Percentiles rank a stretch among this genome's conserved stretches.
Evolutionary conservation across 192 early-diverging fungal species (phyloP).

Genomic region (Rhizoclosmatium sp.): DNA sequence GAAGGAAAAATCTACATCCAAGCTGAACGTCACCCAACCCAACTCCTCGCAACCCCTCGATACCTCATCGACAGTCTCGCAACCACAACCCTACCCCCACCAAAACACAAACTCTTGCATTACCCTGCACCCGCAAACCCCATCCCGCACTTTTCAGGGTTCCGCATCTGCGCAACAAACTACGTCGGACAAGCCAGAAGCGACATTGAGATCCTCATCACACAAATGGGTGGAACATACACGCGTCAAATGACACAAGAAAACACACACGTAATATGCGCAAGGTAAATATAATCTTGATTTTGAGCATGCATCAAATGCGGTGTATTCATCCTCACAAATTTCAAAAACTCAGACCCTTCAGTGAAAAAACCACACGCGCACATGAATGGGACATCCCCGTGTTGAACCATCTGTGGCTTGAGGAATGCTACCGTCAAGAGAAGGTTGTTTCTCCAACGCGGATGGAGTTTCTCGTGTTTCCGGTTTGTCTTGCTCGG

Average conservation of each 20-base stretch:
- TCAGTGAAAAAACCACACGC: constrained; percentile 70
- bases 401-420: constrained; percentile 86
- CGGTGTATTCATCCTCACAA: not conserved
- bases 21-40: not conserved
- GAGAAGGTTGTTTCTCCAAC: constrained; percentile 62
- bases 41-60: constrained; percentile 55
- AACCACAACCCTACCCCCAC: constrained; percentile 47
- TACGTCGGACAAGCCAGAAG: constrained; percentile 72
- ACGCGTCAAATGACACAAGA: constrained; percentile 66
- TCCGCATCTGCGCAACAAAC: constrained; percentile 70
- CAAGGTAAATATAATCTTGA: constrained; percentile 48
- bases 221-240: constrained; percentile 68
- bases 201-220: constrained; percentile 70
- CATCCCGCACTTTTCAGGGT: constrained; percentile 56
- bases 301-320: not conserved
- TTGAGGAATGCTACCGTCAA: constrained; percentile 77
- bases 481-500: constrained; percentile 8
- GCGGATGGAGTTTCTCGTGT: constrained; percentile 36
- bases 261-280: constrained; percentile 82
- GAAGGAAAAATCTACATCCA: constrained; percentile 22
- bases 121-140: constrained; percentile 61
- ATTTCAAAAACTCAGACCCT: constrained; percentile 45
- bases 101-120: constrained; percentile 56
- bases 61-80: constrained; percentile 61
- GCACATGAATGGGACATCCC: constrained; percentile 73